Conservation (phyloP, 805 yeast species). For the Cyberlindnera maritima region DNA sequence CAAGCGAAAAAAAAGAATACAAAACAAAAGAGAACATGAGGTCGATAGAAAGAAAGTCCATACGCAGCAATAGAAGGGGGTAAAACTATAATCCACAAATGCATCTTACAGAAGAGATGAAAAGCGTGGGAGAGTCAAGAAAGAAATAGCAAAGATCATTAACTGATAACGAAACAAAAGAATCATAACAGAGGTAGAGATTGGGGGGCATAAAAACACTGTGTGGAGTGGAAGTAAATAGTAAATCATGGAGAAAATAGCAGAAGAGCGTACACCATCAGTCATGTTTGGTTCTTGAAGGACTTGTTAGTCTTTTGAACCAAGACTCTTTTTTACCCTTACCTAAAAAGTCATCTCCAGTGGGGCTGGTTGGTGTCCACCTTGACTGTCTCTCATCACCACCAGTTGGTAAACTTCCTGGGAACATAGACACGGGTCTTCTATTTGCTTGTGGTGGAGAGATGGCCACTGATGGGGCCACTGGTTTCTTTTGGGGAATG, state of each 20-base stretch:
- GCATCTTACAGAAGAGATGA: too few species aligned
- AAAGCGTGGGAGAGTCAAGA: neutral
- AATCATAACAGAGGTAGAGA: neutral
- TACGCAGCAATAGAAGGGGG: too few species aligned
- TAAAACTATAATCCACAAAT: too few species aligned
- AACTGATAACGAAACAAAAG: neutral
- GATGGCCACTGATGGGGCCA: neutral
- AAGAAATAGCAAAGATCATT: neutral
- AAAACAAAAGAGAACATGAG: too few species aligned
- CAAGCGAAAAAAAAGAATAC: too few species aligned
- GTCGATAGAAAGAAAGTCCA: too few species aligned
- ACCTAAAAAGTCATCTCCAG: conserved; percentile 19
- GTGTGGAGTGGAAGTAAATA: neutral
- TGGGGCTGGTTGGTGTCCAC: conserved; percentile 21
- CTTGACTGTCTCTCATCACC: conserved; percentile 31
- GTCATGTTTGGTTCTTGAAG: conserved; percentile 28
- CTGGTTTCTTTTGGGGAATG: conserved; percentile 5
- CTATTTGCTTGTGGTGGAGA: conserved; percentile 3
- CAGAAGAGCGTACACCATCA: neutral
- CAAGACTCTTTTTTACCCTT: conserved; percentile 33
- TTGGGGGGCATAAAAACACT: neutral
- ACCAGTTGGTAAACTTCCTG: conserved; percentile 17
- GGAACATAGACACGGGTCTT: conserved; percentile 25
- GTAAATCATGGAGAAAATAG: neutral
- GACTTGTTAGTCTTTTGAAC: conserved; percentile 43